Evolutionary conservation across 225 moss, liverwort and hornwort species (phyloP), one percentile per base, ranked within the genome.

Genomic region (Thuidium tamariscinum): DNA sequence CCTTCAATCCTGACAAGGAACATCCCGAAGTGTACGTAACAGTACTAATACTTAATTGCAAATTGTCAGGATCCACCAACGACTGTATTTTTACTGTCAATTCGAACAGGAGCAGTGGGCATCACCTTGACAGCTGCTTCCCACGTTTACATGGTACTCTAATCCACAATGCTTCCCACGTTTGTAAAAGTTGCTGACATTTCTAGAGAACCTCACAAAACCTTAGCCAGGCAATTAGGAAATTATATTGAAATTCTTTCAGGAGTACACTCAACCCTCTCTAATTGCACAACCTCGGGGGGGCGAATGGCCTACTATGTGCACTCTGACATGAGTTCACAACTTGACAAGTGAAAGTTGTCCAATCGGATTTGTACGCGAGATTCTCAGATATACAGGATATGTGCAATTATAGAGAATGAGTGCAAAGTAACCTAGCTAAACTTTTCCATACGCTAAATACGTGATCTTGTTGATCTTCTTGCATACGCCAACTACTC

Each of bases 111-210:
- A 93, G 98, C 98, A 51, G 98, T 98, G 55, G 98, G 98, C 72
- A 98, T 98, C 88, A 98, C 98, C 62, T 93, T 98, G 81, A 98
- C 98, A 66, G 98, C 98, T 83, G 98, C 98, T 39, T 98, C 98
- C 79, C 98, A 98, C 87, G 98, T 98, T 59, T 98, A 97, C 86
- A 98, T 98, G 98, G 98, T 98, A 78, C 69, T 88, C 76, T 77
- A 55, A 85, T 85, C 42, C 74, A 74, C n/a, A 46, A 74, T 62
- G 7, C 77, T 85, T 79, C 37, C 59, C 37, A 15, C 22, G n/a
- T n/a, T n/a, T n/a, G 48, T 29, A 46, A 75, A 79, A 62, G 37
- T 80, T 89, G 52, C 73, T 83, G 64, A 55, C 39, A 52, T 88
- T 83, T 42, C 48, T n/a, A 64, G 70, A 81, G 64, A 41, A 41